phyloP scores from a whole-genome alignment of 345 rosid species.

The Lepidium sativum region DNA sequence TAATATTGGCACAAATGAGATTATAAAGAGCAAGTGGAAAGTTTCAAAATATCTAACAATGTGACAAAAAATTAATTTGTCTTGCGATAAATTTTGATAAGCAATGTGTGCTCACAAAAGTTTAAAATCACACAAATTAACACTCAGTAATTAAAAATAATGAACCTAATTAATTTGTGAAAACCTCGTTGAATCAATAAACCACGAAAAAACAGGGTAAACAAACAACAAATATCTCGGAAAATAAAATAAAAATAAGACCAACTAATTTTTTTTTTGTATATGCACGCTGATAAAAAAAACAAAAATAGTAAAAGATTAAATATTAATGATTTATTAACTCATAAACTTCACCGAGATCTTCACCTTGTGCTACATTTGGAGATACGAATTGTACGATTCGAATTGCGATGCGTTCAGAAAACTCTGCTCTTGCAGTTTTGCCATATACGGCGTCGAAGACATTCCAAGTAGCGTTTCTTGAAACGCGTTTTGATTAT shows the following conservation, averaged over 20 bases:
- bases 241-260: neutral
- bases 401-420: conserved; percentile 51
- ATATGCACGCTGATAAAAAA: conserved; percentile 21
- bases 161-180: conserved; percentile 10
- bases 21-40: neutral
- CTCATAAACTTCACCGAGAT: conserved; percentile 12
- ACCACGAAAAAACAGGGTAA: conserved; percentile 8
- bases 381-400: conserved; percentile 36
- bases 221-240: neutral
- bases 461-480: conserved; percentile 48
- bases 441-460: conserved; percentile 35
- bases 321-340: conserved; percentile 9
- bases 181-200: conserved; percentile 18
- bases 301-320: neutral
- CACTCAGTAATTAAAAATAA: neutral
- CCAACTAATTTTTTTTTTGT: neutral
- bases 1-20: neutral
- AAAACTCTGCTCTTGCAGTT: conserved; percentile 57
- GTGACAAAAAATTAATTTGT: neutral
- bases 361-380: conserved; percentile 29
- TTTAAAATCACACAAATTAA: conserved; percentile 8
- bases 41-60: neutral
- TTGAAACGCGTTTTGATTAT: conserved; percentile 31
- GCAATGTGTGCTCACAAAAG: conserved; percentile 7
- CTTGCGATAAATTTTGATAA: conserved; percentile 1